phyloP scores from a whole-genome alignment of 805 yeast genomes.

The Kluyveromyces wickerhamii region DNA sequence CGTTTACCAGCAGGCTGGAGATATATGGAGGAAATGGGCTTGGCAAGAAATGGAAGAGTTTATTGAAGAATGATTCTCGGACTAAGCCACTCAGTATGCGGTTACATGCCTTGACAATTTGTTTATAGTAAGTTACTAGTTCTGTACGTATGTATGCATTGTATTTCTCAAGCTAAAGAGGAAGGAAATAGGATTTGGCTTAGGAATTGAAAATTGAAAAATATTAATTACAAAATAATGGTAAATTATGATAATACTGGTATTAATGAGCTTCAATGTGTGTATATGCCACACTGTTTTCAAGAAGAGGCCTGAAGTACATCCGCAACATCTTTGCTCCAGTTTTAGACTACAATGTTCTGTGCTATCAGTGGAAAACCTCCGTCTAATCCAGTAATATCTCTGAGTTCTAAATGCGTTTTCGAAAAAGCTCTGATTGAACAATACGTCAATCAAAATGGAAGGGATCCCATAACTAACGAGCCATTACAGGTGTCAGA shows the following conservation, averaged over 20 bases:
- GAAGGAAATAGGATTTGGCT: background rate
- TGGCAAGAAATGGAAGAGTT: slow-evolving; percentile 49
- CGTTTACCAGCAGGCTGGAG: slow-evolving; percentile 71
- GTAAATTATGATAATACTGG: too few relatives aligned
- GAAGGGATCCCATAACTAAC: slow-evolving; percentile 68
- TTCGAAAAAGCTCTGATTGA: slow-evolving; percentile 59
- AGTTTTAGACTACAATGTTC: slow-evolving; percentile 21
- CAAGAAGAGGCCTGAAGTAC: too few relatives aligned
- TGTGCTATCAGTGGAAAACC: slow-evolving; percentile 59
- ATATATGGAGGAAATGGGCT: slow-evolving; percentile 79
- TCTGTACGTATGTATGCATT: background rate
- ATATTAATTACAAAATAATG: background rate
- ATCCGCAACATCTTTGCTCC: too few relatives aligned
- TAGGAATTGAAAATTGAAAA: background rate
- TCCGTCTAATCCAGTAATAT: slow-evolving; percentile 65
- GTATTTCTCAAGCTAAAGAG: background rate
- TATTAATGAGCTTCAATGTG: too few relatives aligned
- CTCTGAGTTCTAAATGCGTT: slow-evolving; percentile 59
- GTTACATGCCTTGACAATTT: too few relatives aligned
- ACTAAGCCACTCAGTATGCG: too few relatives aligned
- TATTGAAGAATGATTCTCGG: slow-evolving; percentile 2
- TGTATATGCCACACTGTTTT: too few relatives aligned
- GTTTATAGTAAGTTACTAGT: too few relatives aligned
- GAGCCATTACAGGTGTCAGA: slow-evolving; percentile 54
- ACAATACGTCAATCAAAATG: slow-evolving; percentile 54